Conservation (phyloP, 148 eudicot species). For the Bassia scoparia region DNA sequence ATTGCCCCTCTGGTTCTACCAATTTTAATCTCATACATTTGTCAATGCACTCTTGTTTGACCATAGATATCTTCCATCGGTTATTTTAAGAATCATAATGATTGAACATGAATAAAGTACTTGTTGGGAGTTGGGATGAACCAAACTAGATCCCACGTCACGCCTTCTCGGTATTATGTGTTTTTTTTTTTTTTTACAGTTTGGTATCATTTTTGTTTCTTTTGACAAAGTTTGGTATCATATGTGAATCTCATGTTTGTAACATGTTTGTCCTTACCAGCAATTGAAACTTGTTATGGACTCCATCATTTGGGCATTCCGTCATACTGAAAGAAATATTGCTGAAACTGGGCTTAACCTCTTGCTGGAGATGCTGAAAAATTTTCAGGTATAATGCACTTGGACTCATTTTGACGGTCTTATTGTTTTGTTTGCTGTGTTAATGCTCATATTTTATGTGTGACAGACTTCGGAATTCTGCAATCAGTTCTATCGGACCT, state of each 20-base stretch:
- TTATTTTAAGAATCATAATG: no score
- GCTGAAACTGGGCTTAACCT: slow-evolving; percentile 97
- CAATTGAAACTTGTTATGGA: slow-evolving; percentile 98
- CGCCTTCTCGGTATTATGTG: no score
- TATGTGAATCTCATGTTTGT: neutral
- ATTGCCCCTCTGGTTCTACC: no score
- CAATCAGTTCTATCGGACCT: slow-evolving; percentile 78
- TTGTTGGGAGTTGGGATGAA: no score
- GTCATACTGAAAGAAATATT: slow-evolving; percentile 95
- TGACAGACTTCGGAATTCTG: slow-evolving; percentile 78
- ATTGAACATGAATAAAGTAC: no score
- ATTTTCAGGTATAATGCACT: slow-evolving; percentile 67
- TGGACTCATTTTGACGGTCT: neutral
- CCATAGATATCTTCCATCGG: no score
- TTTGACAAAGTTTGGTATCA: no score
- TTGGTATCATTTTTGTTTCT: no score
- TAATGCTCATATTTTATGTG: slow-evolving; percentile 16
- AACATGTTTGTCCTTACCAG: slow-evolving; percentile 32
- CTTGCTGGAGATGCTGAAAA: slow-evolving; percentile 86
- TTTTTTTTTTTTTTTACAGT: no score
- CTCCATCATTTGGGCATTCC: slow-evolving; percentile 98
- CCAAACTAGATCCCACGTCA: no score
- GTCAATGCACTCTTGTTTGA: no score
- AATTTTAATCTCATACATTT: no score
- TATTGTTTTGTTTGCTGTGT: neutral